Conservation (phyloP, 2,329 filamentous ascomycete species). For the Podosphaera aphanis region DNA sequence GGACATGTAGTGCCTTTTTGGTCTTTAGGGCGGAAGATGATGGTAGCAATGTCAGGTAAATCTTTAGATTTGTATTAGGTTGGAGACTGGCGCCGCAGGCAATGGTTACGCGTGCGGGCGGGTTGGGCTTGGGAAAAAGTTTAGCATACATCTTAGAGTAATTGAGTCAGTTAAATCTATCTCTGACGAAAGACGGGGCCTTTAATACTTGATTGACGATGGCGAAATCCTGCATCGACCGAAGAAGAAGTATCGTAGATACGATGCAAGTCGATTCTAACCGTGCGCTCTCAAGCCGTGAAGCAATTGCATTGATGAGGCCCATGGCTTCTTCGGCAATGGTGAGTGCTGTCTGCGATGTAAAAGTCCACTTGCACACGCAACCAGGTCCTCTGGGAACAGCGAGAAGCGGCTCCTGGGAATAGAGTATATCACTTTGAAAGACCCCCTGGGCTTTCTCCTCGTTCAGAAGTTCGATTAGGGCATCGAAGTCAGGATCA, state of each 20-base stretch:
- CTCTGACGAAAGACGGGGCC: not conserved
- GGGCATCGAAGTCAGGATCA: conserved; percentile 32
- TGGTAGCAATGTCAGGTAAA: conserved; percentile 23
- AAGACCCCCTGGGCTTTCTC: not conserved
- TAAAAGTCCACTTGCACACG: not conserved
- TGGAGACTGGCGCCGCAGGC: conserved; percentile 50
- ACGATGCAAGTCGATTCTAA: conserved; percentile 23
- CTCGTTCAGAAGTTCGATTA: conserved; percentile 5
- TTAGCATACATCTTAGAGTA: conserved; percentile 35
- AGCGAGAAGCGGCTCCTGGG: not conserved
- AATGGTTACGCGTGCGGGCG: conserved; percentile 65
- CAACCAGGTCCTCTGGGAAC: not conserved
- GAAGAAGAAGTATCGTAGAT: conserved; percentile 43
- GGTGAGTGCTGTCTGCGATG: conserved; percentile 3
- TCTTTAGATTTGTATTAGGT: conserved; percentile 30
- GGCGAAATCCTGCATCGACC: conserved; percentile 58
- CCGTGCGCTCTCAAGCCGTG: conserved; percentile 17
- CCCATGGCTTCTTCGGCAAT: conserved; percentile 25
- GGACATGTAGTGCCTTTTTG: conserved; percentile 53
- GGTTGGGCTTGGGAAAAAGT: conserved; percentile 56
- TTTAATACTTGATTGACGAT: conserved; percentile 34
- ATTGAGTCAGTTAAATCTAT: not conserved
- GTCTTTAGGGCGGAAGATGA: conserved; percentile 2
- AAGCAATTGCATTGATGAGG: conserved; percentile 24
- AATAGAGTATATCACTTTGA: not conserved